Evolutionary conservation across 1,284 basidiomycete genomes (phyloP).

Genomic region (Ganoderma multipileum): DNA sequence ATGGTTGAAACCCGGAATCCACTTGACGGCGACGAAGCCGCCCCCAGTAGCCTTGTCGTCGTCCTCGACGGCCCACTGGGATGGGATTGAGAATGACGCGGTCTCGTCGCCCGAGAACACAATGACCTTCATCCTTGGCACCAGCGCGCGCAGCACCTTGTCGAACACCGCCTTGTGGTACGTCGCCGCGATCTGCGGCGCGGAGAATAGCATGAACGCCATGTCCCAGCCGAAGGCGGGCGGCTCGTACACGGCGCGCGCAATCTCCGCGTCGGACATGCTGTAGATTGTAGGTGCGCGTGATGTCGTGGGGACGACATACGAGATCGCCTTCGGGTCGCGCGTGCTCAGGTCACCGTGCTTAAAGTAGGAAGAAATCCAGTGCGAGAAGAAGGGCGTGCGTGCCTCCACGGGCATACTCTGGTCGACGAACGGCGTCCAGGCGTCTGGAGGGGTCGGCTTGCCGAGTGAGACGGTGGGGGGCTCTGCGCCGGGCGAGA

Average conservation of each 20-base stretch:
- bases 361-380: constrained; percentile 44
- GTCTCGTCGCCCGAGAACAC: constrained; percentile 1
- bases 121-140: not conserved
- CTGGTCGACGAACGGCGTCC: constrained; percentile 31
- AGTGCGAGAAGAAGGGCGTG: constrained; percentile 33
- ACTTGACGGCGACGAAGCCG: constrained; percentile 1
- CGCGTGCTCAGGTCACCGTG: constrained; percentile 42
- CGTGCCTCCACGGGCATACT: constrained; percentile 32
- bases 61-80: not conserved
- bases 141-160: constrained; percentile 1
- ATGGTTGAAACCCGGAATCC: constrained; percentile 5
- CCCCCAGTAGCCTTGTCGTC: constrained; percentile 5
- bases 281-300: constrained; percentile 33
- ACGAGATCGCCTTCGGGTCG: constrained; percentile 31
- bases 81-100: constrained; percentile 2
- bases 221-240: constrained; percentile 24
- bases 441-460: constrained; percentile 24
- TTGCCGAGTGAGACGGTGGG: constrained; percentile 36
- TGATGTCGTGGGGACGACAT: constrained; percentile 28
- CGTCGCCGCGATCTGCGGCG: not conserved
- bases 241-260: constrained; percentile 5
- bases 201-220: constrained; percentile 18
- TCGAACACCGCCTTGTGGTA: constrained; percentile 6
- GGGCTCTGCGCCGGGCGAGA: constrained; percentile 33
- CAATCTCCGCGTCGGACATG: constrained; percentile 26